Evolutionary conservation across 176 grass and related monocot species (phyloP).

Genomic region (Musa acuminata): DNA sequence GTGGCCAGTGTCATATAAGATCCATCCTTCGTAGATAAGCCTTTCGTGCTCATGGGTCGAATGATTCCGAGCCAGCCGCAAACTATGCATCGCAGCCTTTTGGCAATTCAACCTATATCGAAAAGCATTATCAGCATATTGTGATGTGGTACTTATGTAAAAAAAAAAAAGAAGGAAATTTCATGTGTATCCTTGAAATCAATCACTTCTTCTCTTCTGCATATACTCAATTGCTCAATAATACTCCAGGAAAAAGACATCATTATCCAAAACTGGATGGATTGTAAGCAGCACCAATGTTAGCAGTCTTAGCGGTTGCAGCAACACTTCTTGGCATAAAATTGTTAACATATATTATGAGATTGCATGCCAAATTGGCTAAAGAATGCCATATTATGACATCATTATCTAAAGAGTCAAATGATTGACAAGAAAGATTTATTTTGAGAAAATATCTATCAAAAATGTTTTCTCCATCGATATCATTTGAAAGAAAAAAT

Average conservation of each 20-base stretch:
- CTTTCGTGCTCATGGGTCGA: slow-evolving; percentile 55
- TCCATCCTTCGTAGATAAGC: slow-evolving; percentile 97
- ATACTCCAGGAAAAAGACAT: no score
- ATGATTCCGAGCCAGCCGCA: slow-evolving; percentile 62
- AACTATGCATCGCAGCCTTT: slow-evolving; percentile 75
- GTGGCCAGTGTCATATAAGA: slow-evolving; percentile 79
- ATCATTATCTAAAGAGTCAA: no score
- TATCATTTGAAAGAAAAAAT: not conserved
- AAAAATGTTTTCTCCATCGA: no score
- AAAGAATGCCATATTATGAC: no score
- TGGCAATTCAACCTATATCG: slow-evolving; percentile 69
- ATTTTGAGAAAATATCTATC: no score
- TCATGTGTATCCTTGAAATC: not conserved
- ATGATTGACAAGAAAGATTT: no score
- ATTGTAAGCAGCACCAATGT: no score
- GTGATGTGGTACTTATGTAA: not conserved
- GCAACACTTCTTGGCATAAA: no score
- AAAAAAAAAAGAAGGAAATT: not conserved
- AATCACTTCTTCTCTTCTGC: not conserved
- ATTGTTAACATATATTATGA: no score
- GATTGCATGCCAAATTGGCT: not conserved
- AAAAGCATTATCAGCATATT: not conserved
- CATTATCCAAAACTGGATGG: no score
- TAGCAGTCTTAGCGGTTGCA: no score
- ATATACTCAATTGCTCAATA: not conserved